Percentiles rank a stretch among this genome's conserved stretches.
Conservation (phyloP, 768 basidiomycete species). For the Suillus clintonianus region DNA sequence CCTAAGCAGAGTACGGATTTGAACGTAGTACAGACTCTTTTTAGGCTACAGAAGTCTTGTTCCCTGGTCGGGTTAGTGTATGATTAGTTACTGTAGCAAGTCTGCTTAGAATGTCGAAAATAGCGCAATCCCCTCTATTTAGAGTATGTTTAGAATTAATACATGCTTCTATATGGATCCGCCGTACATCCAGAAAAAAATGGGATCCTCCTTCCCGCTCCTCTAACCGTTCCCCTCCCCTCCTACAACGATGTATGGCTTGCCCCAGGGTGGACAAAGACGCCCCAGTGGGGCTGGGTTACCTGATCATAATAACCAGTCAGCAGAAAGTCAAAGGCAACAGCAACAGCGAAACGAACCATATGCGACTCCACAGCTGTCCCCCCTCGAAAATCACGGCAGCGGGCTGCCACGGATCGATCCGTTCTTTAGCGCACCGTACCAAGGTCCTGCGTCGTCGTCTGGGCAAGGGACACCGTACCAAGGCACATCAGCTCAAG, state of each 20-base stretch:
- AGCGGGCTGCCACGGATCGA: too few species aligned
- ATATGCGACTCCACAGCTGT: background rate
- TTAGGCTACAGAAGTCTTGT: background rate
- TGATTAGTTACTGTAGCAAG: background rate
- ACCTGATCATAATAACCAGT: background rate
- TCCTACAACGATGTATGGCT: background rate
- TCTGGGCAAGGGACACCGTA: too few species aligned
- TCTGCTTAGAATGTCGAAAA: background rate
- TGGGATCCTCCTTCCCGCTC: background rate
- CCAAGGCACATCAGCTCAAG: too few species aligned
- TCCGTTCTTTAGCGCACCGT: too few species aligned
- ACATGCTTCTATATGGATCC: background rate
- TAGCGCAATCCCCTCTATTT: background rate
- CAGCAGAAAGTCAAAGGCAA: background rate
- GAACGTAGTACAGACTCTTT: background rate
- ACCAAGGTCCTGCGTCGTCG: too few species aligned
- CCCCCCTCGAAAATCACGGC: too few species aligned
- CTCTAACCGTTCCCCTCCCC: background rate
- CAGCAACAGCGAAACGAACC: background rate
- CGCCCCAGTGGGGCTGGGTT: background rate
- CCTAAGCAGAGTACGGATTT: too few species aligned
- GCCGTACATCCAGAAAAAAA: too few species aligned
- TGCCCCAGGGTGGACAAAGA: background rate
- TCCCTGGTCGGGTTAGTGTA: background rate
- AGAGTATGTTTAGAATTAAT: background rate